Evolutionary conservation across 768 basidiomycete species (phyloP).

Genomic region (Suillus tomentosus): DNA sequence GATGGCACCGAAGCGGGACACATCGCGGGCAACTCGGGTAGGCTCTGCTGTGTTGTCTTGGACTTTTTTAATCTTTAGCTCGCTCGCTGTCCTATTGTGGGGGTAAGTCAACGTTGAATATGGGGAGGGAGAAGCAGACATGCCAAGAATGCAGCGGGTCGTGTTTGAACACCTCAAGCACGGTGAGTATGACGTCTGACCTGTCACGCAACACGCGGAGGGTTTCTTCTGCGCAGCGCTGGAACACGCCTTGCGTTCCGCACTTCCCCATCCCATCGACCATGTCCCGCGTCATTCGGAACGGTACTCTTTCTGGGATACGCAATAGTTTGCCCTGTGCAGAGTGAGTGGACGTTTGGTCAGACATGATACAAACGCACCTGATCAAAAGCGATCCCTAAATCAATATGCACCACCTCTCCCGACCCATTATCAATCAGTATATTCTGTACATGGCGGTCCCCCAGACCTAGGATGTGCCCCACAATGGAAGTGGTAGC

Average conservation of each 20-base stretch:
- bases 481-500: slow-evolving; percentile 95
- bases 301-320: slow-evolving; percentile 89
- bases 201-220: slow-evolving; percentile 85
- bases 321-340: slow-evolving; percentile 74
- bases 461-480: slow-evolving; percentile 88
- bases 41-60: slow-evolving; percentile 45
- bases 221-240: slow-evolving; percentile 93
- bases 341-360: neutral
- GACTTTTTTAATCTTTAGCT: slow-evolving; percentile 67
- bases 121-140: slow-evolving; percentile 21
- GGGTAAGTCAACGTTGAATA: neutral
- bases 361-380: slow-evolving; percentile 40
- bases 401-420: slow-evolving; percentile 93
- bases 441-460: slow-evolving; percentile 92
- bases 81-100: slow-evolving; percentile 70
- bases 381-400: slow-evolving; percentile 96
- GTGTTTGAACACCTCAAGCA: slow-evolving; percentile 95
- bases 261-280: slow-evolving; percentile 92
- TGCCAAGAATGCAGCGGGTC: slow-evolving; percentile 95
- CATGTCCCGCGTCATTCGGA: slow-evolving; percentile 92
- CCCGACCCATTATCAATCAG: slow-evolving; percentile 81
- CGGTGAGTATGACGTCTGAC: slow-evolving; percentile 88
- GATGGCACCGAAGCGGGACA: slow-evolving; percentile 42
- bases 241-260: slow-evolving; percentile 92
- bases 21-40: slow-evolving; percentile 24